These are phyloP conservation scores for Diaporthe sp. DNA, from an alignment of 2,329 filamentous ascomycete species.

Conservation along the genomic window DNA sequence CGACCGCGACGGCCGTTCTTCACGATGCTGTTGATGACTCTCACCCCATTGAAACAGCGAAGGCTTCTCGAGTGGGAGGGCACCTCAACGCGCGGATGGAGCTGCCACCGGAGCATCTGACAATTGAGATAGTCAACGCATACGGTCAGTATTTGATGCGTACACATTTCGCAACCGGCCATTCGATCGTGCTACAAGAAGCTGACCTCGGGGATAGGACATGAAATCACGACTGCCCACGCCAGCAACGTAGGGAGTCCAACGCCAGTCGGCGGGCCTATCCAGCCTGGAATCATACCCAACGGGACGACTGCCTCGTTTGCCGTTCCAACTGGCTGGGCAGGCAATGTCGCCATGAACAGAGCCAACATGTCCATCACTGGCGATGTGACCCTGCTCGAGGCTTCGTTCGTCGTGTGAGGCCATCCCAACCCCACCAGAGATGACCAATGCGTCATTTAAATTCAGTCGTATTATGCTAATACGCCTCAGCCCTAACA, in stretches of 20 bases:
- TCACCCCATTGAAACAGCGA: background rate
- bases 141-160: background rate
- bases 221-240: slow-evolving; percentile 39
- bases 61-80: background rate
- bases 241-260: slow-evolving; percentile 34
- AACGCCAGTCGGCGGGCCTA: slow-evolving; percentile 31
- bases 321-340: slow-evolving; percentile 42
- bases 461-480: background rate
- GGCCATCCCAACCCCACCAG: background rate
- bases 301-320: slow-evolving; percentile 31
- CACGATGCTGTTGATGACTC: background rate
- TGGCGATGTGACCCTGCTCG: slow-evolving; percentile 38
- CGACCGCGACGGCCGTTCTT: too few relatives aligned
- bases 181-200: background rate
- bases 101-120: slow-evolving; percentile 10
- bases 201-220: background rate
- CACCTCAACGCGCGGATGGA: background rate
- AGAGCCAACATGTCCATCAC: slow-evolving; percentile 26
- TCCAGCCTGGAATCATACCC: slow-evolving; percentile 38
- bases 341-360: slow-evolving; percentile 42
- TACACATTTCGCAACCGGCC: background rate
- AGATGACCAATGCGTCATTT: background rate
- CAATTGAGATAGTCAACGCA: slow-evolving; percentile 23
- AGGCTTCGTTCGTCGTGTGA: slow-evolving; percentile 39
- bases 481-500: background rate